Evolutionary conservation across 768 basidiomycete genomes (phyloP).

Genomic region (Sarcodon sp.): DNA sequence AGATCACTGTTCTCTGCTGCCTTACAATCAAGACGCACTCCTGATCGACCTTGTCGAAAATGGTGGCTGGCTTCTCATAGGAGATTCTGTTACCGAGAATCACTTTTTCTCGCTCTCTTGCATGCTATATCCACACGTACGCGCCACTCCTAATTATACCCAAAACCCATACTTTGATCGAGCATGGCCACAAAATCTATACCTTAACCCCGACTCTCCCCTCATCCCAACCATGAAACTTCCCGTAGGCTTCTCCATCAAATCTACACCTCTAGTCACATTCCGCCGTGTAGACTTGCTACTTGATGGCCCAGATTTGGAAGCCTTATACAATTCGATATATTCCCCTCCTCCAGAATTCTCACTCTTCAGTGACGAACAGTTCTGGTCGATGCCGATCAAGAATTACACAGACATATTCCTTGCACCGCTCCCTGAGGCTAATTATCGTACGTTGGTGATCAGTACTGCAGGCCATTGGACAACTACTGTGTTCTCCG

Average conservation of each 20-base stretch:
- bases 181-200: conserved; percentile 52
- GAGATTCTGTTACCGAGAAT: conserved; percentile 60
- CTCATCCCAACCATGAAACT: conserved; percentile 27
- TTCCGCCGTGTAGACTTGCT: conserved; percentile 58
- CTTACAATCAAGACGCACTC: conserved; percentile 28
- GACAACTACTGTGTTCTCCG: conserved; percentile 43
- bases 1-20: conserved; percentile 25
- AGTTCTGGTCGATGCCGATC: conserved; percentile 38
- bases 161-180: conserved; percentile 43
- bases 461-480: conserved; percentile 60
- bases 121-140: conserved; percentile 50
- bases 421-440: conserved; percentile 29
- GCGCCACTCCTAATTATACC: conserved; percentile 50
- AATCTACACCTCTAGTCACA: conserved; percentile 45
- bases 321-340: conserved; percentile 24
- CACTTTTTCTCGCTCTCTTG: conserved; percentile 69
- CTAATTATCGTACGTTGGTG: conserved; percentile 47
- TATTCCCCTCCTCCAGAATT: conserved; percentile 12
- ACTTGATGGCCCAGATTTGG: conserved; percentile 32
- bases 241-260: conserved; percentile 41
- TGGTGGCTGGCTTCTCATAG: conserved; percentile 61
- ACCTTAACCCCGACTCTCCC: conserved; percentile 43
- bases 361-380: conserved; percentile 42
- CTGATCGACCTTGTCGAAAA: conserved; percentile 47
- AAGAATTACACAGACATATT: conserved; percentile 40